phyloP scores from a whole-genome alignment of 805 yeast genomes.

The Hanseniaspora hatyaiensis region DNA sequence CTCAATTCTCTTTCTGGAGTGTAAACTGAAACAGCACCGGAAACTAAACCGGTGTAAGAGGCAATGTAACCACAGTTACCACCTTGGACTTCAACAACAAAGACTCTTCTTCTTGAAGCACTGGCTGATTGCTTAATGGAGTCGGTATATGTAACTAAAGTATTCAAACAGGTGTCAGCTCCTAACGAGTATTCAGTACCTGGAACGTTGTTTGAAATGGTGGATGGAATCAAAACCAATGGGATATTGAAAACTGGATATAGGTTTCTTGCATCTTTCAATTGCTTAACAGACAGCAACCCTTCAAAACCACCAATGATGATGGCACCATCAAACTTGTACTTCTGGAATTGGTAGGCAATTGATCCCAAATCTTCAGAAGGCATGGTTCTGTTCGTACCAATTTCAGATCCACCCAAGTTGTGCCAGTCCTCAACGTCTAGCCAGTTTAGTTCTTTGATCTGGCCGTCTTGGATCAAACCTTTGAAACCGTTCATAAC shows the following conservation, averaged over 20 bases:
- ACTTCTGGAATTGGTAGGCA: constrained; percentile 86
- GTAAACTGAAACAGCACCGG: constrained; percentile 75
- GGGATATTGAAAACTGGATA: constrained; percentile 80
- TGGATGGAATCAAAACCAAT: constrained; percentile 66
- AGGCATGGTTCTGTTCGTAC: constrained; percentile 86
- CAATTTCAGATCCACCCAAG: constrained; percentile 90
- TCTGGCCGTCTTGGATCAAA: constrained; percentile 76
- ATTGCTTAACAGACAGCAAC: constrained; percentile 70
- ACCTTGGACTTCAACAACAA: constrained; percentile 76
- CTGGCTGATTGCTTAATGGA: constrained; percentile 70
- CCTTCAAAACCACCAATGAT: constrained; percentile 97
- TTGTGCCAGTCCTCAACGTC: constrained; percentile 83
- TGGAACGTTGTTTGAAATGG: constrained; percentile 70
- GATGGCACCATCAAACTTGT: constrained; percentile 74
- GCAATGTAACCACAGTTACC: constrained; percentile 77
- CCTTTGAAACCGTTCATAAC: constrained; percentile 92
- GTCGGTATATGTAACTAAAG: constrained; percentile 62
- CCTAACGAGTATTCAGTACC: constrained; percentile 73
- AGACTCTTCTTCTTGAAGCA: constrained; percentile 65
- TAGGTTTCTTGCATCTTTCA: constrained; percentile 58
- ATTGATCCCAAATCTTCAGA: constrained; percentile 75
- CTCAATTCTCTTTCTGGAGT: constrained; percentile 77
- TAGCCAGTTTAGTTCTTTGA: constrained; percentile 63
- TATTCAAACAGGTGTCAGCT: constrained; percentile 62
- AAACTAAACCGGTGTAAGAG: constrained; percentile 51